Conservation (phyloP, 305 asterid species). For the Nicotiana rustica region DNA sequence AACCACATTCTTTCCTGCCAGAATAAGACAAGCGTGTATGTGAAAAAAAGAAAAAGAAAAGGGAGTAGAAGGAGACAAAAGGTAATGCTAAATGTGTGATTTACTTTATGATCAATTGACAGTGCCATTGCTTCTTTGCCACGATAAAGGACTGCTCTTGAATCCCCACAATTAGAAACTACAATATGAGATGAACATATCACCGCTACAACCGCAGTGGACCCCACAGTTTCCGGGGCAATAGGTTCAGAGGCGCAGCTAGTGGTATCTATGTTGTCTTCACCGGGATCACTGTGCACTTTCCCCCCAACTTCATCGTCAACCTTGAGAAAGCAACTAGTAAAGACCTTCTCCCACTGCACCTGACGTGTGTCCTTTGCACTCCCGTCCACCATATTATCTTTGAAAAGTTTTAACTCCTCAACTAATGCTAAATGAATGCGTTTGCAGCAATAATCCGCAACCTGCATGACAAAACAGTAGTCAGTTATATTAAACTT, state of each 20-base stretch:
- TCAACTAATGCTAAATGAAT: constrained; percentile 75
- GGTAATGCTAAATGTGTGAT: constrained; percentile 15
- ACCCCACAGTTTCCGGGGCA: constrained; percentile 84
- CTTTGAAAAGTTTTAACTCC: constrained; percentile 55
- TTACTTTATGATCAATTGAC: constrained; percentile 83
- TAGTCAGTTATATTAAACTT: not conserved
- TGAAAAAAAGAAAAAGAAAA: constrained; percentile 29
- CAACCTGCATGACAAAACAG: constrained; percentile 57
- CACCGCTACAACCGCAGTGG: constrained; percentile 87
- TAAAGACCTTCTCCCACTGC: constrained; percentile 74
- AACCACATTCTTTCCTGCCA: not conserved
- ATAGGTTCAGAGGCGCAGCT: constrained; percentile 53
- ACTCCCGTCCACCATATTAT: constrained; percentile 48
- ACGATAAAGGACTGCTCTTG: constrained; percentile 89
- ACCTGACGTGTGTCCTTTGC: constrained; percentile 56
- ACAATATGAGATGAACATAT: constrained; percentile 83
- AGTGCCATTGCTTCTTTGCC: constrained; percentile 82
- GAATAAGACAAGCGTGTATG: constrained; percentile 1
- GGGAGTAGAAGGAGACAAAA: not conserved
- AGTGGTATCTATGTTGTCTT: constrained; percentile 37
- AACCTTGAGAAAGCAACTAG: constrained; percentile 72
- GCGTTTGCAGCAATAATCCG: constrained; percentile 75
- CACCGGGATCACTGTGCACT: constrained; percentile 37
- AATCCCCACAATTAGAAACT: constrained; percentile 91
- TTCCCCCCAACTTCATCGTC: constrained; percentile 86